Conservation (phyloP, 179 eudicot genomes). For the Kewa caespitosa region DNA sequence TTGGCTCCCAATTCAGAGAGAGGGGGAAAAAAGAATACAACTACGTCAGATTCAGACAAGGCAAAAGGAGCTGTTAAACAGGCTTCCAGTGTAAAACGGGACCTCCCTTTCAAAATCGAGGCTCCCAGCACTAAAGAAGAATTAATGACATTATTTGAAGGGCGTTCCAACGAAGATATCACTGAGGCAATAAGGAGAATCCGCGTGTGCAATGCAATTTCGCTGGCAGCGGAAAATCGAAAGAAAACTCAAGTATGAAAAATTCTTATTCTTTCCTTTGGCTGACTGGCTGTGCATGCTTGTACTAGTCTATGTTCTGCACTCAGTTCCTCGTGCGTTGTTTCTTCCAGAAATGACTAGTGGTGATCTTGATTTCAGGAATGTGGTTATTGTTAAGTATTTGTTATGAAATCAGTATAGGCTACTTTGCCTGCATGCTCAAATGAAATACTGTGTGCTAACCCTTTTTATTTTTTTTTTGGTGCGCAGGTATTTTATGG, state of each 20-base stretch:
- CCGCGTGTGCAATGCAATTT: slow-evolving; percentile 69
- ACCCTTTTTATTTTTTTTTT: slow-evolving; percentile 25
- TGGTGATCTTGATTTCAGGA: not conserved
- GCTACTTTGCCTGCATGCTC: slow-evolving; percentile 10
- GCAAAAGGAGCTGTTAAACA: slow-evolving; percentile 29
- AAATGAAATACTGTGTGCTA: not conserved
- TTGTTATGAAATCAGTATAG: not conserved
- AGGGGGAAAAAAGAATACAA: slow-evolving; percentile 29
- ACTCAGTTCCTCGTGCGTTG: not conserved
- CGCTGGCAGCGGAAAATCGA: slow-evolving; percentile 83
- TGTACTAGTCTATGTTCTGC: not conserved
- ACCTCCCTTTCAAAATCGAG: slow-evolving; percentile 81
- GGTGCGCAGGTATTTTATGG: slow-evolving; percentile 98
- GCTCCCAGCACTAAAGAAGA: slow-evolving; percentile 82
- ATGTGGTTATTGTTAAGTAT: not conserved
- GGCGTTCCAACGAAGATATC: slow-evolving; percentile 63
- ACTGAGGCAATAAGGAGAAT: slow-evolving; percentile 81
- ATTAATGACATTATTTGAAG: slow-evolving; percentile 48
- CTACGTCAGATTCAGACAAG: slow-evolving; percentile 24
- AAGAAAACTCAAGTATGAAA: slow-evolving; percentile 84
- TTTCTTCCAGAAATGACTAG: not conserved
- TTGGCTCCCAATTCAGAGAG: slow-evolving; percentile 15
- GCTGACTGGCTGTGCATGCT: not conserved
- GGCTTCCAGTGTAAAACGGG: slow-evolving; percentile 33
- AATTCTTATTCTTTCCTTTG: not conserved